phyloP scores from a whole-genome alignment of 208 protist genomes.

The Wallacemonas sp. region DNA sequence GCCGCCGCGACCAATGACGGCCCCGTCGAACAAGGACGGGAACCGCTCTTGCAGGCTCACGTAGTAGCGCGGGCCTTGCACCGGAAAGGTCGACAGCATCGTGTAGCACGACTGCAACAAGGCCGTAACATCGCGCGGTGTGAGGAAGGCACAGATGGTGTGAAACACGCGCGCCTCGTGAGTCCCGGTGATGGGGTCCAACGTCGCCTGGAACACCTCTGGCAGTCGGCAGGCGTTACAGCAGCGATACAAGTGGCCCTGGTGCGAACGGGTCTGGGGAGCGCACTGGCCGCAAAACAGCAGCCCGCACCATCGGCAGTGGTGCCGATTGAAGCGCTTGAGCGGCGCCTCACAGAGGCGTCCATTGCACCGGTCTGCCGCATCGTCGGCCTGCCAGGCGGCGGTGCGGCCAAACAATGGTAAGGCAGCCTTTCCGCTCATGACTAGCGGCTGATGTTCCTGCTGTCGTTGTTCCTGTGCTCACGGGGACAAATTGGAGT shows the following conservation, averaged over 20 bases:
- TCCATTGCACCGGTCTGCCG: slow-evolving; percentile 21
- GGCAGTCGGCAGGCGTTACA: slow-evolving; percentile 73
- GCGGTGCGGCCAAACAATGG: slow-evolving; percentile 40
- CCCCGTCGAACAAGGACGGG: slow-evolving; percentile 67
- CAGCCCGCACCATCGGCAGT: slow-evolving; percentile 82
- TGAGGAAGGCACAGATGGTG: slow-evolving; percentile 62
- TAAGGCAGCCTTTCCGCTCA: too few relatives aligned
- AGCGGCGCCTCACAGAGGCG: slow-evolving; percentile 34
- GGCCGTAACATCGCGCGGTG: slow-evolving; percentile 35
- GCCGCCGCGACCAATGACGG: slow-evolving; percentile 60
- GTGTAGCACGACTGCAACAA: slow-evolving; percentile 71
- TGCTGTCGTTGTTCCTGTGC: too few relatives aligned
- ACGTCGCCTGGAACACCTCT: slow-evolving; percentile 50
- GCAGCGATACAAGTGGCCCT: slow-evolving; percentile 30
- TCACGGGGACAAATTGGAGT: too few relatives aligned
- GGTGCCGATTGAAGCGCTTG: slow-evolving; percentile 39
- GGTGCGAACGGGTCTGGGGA: slow-evolving; percentile 20
- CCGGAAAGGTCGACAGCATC: slow-evolving; percentile 50
- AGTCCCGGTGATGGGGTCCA: slow-evolving; percentile 25
- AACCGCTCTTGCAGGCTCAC: slow-evolving; percentile 57
- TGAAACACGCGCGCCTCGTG: slow-evolving; percentile 40
- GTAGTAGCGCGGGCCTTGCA: slow-evolving; percentile 45
- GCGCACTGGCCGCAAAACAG: slow-evolving; percentile 79
- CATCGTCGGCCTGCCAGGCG: slow-evolving; percentile 45
- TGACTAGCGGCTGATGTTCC: too few relatives aligned